These are phyloP conservation scores for Arachis hypogaea DNA, from an alignment of 306 rosid species.

Conservation along the genomic window DNA sequence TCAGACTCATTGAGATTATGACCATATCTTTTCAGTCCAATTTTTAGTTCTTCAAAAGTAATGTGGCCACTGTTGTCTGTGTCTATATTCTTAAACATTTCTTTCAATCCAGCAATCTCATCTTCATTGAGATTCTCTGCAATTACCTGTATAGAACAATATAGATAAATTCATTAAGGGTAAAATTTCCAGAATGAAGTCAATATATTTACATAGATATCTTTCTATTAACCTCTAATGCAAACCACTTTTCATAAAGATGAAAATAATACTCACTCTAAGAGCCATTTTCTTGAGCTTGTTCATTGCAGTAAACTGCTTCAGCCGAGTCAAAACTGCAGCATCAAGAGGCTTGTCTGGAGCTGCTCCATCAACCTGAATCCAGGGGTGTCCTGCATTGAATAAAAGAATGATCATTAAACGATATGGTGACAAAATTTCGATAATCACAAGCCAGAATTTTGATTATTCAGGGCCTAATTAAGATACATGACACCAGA, in stretches of 20 bases:
- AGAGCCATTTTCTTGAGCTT: slow-evolving; percentile 94
- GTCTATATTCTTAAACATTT: slow-evolving; percentile 84
- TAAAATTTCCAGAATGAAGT: background rate
- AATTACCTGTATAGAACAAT: slow-evolving; percentile 61
- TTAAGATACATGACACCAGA: slow-evolving; percentile 1
- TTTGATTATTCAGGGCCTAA: background rate
- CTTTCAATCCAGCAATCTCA: slow-evolving; percentile 86
- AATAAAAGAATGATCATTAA: slow-evolving; percentile 35
- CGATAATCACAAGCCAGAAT: background rate
- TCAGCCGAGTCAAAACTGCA: slow-evolving; percentile 84
- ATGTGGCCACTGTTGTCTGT: slow-evolving; percentile 86
- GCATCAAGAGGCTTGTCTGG: slow-evolving; percentile 89
- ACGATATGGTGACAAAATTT: background rate
- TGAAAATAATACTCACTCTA: slow-evolving; percentile 56
- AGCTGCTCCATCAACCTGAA: slow-evolving; percentile 81
- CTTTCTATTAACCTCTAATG: background rate
- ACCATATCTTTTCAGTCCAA: slow-evolving; percentile 75
- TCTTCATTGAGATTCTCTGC: slow-evolving; percentile 84
- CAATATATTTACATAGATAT: slow-evolving; percentile 2
- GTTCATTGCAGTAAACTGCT: slow-evolving; percentile 87
- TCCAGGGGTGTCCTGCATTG: slow-evolving; percentile 89
- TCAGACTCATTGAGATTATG: slow-evolving; percentile 82
- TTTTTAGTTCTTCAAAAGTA: slow-evolving; percentile 83
- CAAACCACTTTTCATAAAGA: too few species aligned
- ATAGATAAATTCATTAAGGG: slow-evolving; percentile 19